Evolutionary conservation across 352 stramenopile genomes (phyloP).

Genomic region (Globisporangium irregulare): DNA sequence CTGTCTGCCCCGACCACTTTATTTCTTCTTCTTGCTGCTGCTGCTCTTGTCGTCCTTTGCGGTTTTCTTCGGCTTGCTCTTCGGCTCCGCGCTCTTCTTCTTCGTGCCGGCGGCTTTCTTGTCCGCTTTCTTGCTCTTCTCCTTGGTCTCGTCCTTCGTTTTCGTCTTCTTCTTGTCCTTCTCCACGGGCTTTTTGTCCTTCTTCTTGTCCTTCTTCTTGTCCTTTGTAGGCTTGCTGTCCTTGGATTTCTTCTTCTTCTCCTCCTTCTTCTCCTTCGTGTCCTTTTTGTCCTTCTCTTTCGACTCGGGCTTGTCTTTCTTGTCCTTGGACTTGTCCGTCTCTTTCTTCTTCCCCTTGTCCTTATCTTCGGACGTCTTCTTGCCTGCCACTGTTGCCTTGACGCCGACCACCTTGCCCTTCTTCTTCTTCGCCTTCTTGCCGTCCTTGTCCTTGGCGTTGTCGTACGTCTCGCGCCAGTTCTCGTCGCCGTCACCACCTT

Average conservation of each 20-base stretch:
- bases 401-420: conserved; percentile 32
- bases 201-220: background rate
- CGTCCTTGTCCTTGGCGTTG: conserved; percentile 46
- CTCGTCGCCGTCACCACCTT: conserved; percentile 38
- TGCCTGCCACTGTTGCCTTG: conserved; percentile 12
- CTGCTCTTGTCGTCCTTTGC: background rate
- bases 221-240: conserved; percentile 17
- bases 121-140: background rate
- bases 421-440: conserved; percentile 21
- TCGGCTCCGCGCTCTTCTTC: background rate
- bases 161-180: background rate
- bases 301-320: conserved; percentile 16
- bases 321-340: conserved; percentile 25
- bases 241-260: background rate
- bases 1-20: background rate
- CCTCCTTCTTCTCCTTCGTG: background rate
- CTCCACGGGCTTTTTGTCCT: background rate
- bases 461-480: conserved; percentile 83
- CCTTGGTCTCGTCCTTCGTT: background rate
- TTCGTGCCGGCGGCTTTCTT: background rate
- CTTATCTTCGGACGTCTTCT: conserved; percentile 23
- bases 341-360: conserved; percentile 21
- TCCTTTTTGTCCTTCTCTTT: background rate
- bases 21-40: conserved; percentile 5
- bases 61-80: background rate